Evolutionary conservation across 345 rosid species (phyloP).

Genomic region (Gossypioides kirkii): DNA sequence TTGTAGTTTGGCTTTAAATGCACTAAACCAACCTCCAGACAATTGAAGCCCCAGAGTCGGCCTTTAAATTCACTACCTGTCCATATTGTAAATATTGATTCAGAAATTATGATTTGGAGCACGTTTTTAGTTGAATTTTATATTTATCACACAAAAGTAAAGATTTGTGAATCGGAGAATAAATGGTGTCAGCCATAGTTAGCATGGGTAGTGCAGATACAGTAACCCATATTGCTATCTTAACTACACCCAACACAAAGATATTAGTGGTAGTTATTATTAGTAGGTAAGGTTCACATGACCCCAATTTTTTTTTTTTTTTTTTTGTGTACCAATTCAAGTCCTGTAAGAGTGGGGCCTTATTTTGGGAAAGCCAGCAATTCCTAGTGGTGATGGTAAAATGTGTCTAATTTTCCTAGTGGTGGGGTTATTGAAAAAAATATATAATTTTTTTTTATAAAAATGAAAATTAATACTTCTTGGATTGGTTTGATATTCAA

Average conservation of each 20-base stretch:
- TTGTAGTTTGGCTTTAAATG: conserved; percentile 11
- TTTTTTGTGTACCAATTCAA: conserved; percentile 11
- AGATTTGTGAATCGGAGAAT: background rate
- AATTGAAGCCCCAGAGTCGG: background rate
- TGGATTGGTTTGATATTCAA: background rate
- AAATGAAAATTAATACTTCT: too few species aligned
- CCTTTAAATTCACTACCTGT: background rate
- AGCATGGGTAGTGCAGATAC: background rate
- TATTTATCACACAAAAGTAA: background rate
- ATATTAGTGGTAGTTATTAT: conserved; percentile 42
- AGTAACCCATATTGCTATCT: conserved; percentile 1
- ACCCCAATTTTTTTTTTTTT: conserved; percentile 7
- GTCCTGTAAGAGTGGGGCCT: background rate
- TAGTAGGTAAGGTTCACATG: conserved; percentile 38
- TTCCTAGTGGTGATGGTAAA: background rate
- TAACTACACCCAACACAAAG: conserved; percentile 23
- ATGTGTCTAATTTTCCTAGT: background rate
- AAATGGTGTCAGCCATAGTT: background rate
- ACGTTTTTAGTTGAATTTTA: background rate
- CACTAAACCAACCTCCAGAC: background rate
- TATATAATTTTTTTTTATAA: too few species aligned
- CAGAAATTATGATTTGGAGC: background rate
- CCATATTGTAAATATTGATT: background rate
- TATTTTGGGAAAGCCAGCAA: background rate
- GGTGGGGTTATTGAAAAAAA: background rate